Conservation (phyloP, 2,329 filamentous ascomycete genomes). For the Fusarium solani-melongenae region DNA sequence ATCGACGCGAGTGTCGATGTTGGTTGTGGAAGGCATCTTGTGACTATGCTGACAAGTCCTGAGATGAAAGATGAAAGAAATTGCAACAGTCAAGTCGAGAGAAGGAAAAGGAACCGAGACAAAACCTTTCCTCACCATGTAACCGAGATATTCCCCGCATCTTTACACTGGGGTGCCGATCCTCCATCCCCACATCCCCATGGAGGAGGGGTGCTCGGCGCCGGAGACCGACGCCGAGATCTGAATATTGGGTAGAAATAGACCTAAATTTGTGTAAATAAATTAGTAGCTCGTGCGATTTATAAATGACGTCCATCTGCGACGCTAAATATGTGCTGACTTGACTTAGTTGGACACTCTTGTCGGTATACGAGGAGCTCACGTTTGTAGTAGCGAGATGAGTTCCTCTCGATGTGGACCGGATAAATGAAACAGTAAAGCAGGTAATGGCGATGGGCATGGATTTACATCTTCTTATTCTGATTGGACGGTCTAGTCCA, state of each 20-base stretch:
- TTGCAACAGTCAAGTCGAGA: not conserved
- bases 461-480: too few species aligned
- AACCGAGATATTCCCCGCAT: constrained; percentile 24
- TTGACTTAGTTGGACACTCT: too few species aligned
- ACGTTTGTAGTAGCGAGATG: too few species aligned
- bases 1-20: constrained; percentile 10
- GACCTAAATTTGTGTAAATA: not conserved
- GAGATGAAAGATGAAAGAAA: not conserved
- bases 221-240: not conserved
- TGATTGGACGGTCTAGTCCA: too few species aligned
- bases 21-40: constrained; percentile 6
- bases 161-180: not conserved
- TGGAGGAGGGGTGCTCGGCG: not conserved
- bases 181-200: not conserved
- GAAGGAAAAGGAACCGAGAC: constrained; percentile 10
- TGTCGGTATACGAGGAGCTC: too few species aligned
- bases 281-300: not conserved
- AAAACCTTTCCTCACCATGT: constrained; percentile 1
- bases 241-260: not conserved
- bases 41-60: too few species aligned
- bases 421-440: too few species aligned
- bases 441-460: too few species aligned
- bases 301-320: not conserved
- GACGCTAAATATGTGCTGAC: too few species aligned
- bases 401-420: too few species aligned